phyloP scores from a whole-genome alignment of 768 basidiomycete species.

The Auricularia sp. region DNA sequence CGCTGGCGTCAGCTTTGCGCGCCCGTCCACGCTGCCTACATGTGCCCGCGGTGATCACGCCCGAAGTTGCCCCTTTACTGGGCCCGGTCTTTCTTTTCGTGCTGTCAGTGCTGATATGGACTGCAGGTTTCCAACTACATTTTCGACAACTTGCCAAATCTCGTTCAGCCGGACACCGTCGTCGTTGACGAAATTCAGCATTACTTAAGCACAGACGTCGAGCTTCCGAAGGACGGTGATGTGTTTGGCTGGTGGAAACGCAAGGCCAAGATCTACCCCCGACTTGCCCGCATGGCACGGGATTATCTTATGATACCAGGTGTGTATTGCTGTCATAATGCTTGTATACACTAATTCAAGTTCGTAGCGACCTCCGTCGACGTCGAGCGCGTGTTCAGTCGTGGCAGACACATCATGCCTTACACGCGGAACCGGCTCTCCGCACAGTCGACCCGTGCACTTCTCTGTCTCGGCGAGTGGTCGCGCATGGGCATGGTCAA shows the following conservation, averaged over 20 bases:
- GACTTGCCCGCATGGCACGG: slow-evolving; percentile 18
- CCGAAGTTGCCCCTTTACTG: too few relatives aligned
- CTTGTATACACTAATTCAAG: too few relatives aligned
- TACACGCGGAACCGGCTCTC: slow-evolving; percentile 18
- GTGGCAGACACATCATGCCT: slow-evolving; percentile 17
- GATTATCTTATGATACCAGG: slow-evolving; percentile 15
- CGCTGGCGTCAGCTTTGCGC: too few relatives aligned
- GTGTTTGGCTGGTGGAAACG: slow-evolving; percentile 15
- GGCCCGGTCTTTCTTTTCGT: too few relatives aligned
- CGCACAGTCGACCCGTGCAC: slow-evolving; percentile 18
- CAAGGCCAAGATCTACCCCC: slow-evolving; percentile 13
- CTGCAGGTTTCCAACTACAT: slow-evolving; percentile 16
- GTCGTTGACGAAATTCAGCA: slow-evolving; percentile 15
- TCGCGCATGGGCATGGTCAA: slow-evolving; percentile 14
- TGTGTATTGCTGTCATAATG: slow-evolving; percentile 1
- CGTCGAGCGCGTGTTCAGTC: slow-evolving; percentile 21
- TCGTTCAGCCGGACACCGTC: slow-evolving; percentile 7
- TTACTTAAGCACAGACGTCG: slow-evolving; percentile 18
- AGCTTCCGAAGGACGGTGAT: slow-evolving; percentile 7
- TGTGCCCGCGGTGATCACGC: too few relatives aligned
- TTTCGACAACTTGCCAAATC: slow-evolving; percentile 20
- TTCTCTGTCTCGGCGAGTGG: slow-evolving; percentile 25
- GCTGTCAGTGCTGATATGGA: too few relatives aligned
- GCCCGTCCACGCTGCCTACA: too few relatives aligned
- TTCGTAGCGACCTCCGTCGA: slow-evolving; percentile 23